A percentile compares a stretch with the other conserved stretches of the same genome.
Conservation (phyloP, 1,139 yeast species). For the Saccharomyces hybrid region DNA sequence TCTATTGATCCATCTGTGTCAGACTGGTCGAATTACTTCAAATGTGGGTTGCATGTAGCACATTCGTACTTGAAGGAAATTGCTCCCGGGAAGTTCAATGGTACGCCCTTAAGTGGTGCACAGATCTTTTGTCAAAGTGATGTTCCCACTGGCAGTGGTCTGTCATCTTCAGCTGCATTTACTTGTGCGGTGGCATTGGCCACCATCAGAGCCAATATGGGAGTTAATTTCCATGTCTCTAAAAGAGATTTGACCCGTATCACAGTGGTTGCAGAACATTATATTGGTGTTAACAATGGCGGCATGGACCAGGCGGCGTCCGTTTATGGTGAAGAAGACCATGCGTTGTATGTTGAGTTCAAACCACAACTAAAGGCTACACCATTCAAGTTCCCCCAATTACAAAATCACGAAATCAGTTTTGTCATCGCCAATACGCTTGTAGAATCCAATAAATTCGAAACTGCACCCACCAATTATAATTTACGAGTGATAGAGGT, state of each 20-base stretch:
- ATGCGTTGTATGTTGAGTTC: slow-evolving; percentile 55
- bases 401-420: slow-evolving; percentile 39
- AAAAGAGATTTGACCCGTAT: slow-evolving; percentile 53
- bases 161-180: slow-evolving; percentile 51
- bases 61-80: slow-evolving; percentile 40
- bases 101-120: slow-evolving; percentile 37
- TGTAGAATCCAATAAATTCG: slow-evolving; percentile 56
- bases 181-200: slow-evolving; percentile 60
- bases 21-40: slow-evolving; percentile 63
- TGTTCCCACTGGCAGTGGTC: slow-evolving; percentile 69
- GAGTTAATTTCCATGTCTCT: slow-evolving; percentile 31
- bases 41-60: slow-evolving; percentile 59
- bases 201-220: slow-evolving; percentile 47
- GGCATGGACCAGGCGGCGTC: slow-evolving; percentile 78
- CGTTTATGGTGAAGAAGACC: slow-evolving; percentile 50
- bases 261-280: slow-evolving; percentile 66
- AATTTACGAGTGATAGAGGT: slow-evolving; percentile 67
- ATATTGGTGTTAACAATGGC: slow-evolving; percentile 72
- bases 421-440: slow-evolving; percentile 60
- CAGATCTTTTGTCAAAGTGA: slow-evolving; percentile 51
- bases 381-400: slow-evolving; percentile 47
- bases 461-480: slow-evolving; percentile 63
- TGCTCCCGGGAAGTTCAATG: slow-evolving; percentile 24
- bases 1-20: slow-evolving; percentile 43
- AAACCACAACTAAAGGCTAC: slow-evolving; percentile 50